Percentiles rank a stretch among this genome's conserved stretches.
Conservation (phyloP, 768 basidiomycete species). For the Pleurotus giganteus region DNA sequence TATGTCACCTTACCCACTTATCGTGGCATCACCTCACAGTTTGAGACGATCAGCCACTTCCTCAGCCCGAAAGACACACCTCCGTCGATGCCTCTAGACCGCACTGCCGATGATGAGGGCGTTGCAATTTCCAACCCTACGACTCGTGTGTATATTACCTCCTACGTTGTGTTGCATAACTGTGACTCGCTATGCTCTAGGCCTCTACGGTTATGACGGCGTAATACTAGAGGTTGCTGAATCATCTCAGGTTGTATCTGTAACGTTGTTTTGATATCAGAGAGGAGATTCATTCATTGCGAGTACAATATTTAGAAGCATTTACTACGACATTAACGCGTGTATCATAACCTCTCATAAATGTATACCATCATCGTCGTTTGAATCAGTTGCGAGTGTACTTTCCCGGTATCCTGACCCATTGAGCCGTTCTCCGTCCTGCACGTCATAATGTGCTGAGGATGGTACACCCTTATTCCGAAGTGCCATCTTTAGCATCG, state of each 20-base stretch:
- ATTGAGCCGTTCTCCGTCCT: not conserved
- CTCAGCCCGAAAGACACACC: constrained; percentile 71
- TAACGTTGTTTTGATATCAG: constrained; percentile 60
- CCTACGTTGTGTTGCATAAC: constrained; percentile 28
- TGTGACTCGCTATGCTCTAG: constrained; percentile 25
- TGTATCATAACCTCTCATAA: constrained; percentile 4
- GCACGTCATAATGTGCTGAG: constrained; percentile 46
- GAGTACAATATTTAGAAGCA: not conserved
- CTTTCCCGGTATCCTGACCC: not conserved
- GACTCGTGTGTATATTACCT: constrained; percentile 52
- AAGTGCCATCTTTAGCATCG: constrained; percentile 65
- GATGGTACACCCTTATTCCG: constrained; percentile 54
- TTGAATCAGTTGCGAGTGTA: not conserved
- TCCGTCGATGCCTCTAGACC: constrained; percentile 78
- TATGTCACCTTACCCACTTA: not conserved
- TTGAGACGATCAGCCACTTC: constrained; percentile 77
- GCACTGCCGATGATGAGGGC: constrained; percentile 73
- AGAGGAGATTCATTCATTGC: not conserved
- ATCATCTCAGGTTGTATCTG: constrained; percentile 71
- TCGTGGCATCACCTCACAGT: constrained; percentile 35
- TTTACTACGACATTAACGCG: too few species aligned
- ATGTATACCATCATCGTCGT: constrained; percentile 9
- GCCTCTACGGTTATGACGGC: constrained; percentile 68
- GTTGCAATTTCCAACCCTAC: constrained; percentile 66
- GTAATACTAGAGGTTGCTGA: constrained; percentile 79